These are phyloP conservation scores for Capsicum baccatum DNA, from an alignment of 257 asterid genomes.

Conservation along the genomic window DNA sequence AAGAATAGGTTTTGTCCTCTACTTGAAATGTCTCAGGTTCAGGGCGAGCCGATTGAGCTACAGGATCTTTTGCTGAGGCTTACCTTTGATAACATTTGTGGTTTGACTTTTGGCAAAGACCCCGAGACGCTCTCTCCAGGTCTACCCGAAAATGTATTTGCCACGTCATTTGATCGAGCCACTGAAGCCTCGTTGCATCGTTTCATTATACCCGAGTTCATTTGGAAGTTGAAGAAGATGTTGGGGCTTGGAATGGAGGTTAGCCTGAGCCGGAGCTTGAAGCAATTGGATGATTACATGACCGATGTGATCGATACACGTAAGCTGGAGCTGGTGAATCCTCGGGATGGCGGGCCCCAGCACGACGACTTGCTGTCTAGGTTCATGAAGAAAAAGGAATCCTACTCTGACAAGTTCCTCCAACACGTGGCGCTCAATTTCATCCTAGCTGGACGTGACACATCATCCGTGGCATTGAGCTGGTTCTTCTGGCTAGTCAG, in stretches of 20 bases:
- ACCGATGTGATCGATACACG: conserved; percentile 55
- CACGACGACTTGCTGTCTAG: conserved; percentile 63
- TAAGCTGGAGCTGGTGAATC: conserved; percentile 55
- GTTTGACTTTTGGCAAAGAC: conserved; percentile 68
- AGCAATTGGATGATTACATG: conserved; percentile 57
- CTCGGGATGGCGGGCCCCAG: conserved; percentile 42
- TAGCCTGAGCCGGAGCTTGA: conserved; percentile 45
- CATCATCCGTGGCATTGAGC: conserved; percentile 72
- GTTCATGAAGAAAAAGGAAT: conserved; percentile 64
- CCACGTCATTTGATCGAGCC: conserved; percentile 62
- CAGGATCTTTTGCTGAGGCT: conserved; percentile 62
- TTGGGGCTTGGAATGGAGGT: conserved; percentile 61
- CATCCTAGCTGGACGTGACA: conserved; percentile 81
- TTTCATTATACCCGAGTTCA: conserved; percentile 55
- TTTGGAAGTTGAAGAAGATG: conserved; percentile 59
- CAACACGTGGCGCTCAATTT: conserved; percentile 69
- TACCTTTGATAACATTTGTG: conserved; percentile 70
- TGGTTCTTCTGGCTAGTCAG: conserved; percentile 70
- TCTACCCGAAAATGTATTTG: conserved; percentile 53
- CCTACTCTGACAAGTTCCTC: conserved; percentile 53
- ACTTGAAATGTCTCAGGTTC: conserved; percentile 48
- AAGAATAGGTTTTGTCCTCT: conserved; percentile 57
- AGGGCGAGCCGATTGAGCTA: conserved; percentile 49
- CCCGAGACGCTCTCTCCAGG: conserved; percentile 56
- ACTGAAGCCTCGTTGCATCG: conserved; percentile 63